These are phyloP conservation scores for Myxozyma udenii DNA, from an alignment of 805 yeast genomes.

Conservation along the genomic window DNA sequence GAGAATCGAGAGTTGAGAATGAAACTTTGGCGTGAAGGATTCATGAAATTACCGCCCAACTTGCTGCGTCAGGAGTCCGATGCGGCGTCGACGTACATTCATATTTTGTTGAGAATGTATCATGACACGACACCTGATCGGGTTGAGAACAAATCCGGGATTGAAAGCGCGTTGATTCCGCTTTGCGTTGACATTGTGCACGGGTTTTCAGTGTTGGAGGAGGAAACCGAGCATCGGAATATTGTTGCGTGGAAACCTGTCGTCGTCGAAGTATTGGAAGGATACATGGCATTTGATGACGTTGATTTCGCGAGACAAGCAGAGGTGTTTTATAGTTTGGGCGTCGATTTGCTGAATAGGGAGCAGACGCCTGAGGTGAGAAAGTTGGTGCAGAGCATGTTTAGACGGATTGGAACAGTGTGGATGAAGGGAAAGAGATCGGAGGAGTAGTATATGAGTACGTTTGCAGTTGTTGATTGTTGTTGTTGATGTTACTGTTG, in stretches of 20 bases:
- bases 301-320: conserved; percentile 39
- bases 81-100: conserved; percentile 81
- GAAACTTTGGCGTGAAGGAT: conserved; percentile 86
- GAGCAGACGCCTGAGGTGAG: conserved; percentile 40
- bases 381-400: conserved; percentile 37
- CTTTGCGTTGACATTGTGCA: conserved; percentile 54
- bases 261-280: conserved; percentile 80
- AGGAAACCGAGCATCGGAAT: conserved; percentile 67
- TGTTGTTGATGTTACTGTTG: background rate
- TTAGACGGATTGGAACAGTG: conserved; percentile 51
- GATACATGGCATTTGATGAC: conserved; percentile 72
- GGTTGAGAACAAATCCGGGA: conserved; percentile 47
- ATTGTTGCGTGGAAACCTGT: conserved; percentile 89
- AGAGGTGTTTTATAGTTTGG: conserved; percentile 34
- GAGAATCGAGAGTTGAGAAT: conserved; percentile 83
- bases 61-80: conserved; percentile 86
- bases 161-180: conserved; percentile 49
- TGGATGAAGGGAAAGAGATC: conserved; percentile 37
- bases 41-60: conserved; percentile 89
- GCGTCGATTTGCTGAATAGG: conserved; percentile 38
- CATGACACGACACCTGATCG: conserved; percentile 57
- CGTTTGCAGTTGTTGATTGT: background rate
- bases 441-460: background rate
- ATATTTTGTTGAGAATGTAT: conserved; percentile 74
- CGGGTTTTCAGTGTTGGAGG: conserved; percentile 70